Evolutionary conservation across 257 asterid genomes (phyloP), one percentile per base, ranked within the genome.

Genomic region (Paraleonurus japonicus): DNA sequence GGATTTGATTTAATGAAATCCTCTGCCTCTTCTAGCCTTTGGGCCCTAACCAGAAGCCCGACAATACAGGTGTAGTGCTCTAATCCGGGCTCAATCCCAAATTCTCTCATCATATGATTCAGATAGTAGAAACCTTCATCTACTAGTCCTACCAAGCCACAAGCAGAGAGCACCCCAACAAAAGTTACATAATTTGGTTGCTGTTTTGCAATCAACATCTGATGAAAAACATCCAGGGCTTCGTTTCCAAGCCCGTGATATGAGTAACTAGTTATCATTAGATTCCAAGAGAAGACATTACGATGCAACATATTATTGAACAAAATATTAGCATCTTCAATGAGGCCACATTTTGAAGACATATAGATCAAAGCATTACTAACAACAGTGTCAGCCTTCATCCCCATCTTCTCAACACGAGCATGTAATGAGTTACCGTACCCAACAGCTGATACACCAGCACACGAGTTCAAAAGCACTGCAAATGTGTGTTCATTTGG

Each of bases 41-140:
- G 91, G 3, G 92, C 89, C 82, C 89, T 81, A 13, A 89, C 81
- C 3, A 90, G 82, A 73, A 89, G 85, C 63, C 97, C 95, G 27
- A 92, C 81, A 17, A 92, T 79, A 67, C 97, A 87, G 11, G 96
- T 90, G 58, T 89, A 86, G 79, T 93, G 97, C 84, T 93, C 96
- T 78, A 89, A 69, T 24, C 97, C 96, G 0, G 95, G 92, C 64
- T 89, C 82, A 48, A 93, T 78, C 32, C 88, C 85, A 8, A 71
- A 79, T 53, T 84, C 84, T 65, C 78, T 73, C 92, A 82, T 89
- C 78, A 75, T 74, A 64, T 75, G 81, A 50, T 85, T 76, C 71
- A 90, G 73, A 81, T 89, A 89, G 79, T 89, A 68, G 70, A 89
- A 87, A 4, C 92, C 97, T 76, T 81, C 86, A 13, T 86, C 89